A percentile compares a stretch with the other conserved stretches of the same genome.
phyloP scores from a whole-genome alignment of 352 stramenopile species.

The Pythium dissimile region DNA sequence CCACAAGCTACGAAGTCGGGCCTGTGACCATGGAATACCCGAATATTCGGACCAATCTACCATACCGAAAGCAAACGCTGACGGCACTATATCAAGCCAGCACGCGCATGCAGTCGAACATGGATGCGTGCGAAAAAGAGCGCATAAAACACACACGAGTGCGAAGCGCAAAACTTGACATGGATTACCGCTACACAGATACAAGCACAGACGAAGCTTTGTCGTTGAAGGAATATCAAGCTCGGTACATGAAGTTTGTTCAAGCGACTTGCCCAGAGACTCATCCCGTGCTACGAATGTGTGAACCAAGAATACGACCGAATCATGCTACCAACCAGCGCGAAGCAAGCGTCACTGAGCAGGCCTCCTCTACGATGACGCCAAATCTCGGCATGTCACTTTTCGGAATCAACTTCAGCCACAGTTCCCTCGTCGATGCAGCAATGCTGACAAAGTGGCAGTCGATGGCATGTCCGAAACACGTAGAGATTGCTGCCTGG shows the following conservation, averaged over 20 bases:
- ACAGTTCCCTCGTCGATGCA: neutral
- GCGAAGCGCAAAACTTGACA: conserved; percentile 24
- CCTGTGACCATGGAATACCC: conserved; percentile 28
- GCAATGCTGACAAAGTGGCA: conserved; percentile 10
- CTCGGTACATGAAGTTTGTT: conserved; percentile 46
- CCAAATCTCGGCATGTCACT: neutral
- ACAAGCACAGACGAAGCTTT: conserved; percentile 34
- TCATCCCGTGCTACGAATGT: conserved; percentile 34
- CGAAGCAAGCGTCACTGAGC: too few relatives aligned
- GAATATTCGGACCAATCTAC: conserved; percentile 33
- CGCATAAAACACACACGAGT: conserved; percentile 36
- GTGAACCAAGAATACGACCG: conserved; percentile 1
- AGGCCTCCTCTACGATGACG: too few relatives aligned
- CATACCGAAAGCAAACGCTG: conserved; percentile 45
- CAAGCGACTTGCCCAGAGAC: conserved; percentile 21
- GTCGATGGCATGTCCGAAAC: neutral
- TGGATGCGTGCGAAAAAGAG: conserved; percentile 37
- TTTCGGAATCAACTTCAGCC: conserved; percentile 2
- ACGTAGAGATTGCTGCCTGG: conserved; percentile 1
- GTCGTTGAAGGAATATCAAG: conserved; percentile 31
- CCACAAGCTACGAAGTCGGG: conserved; percentile 45
- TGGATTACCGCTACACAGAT: conserved; percentile 57
- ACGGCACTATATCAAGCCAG: conserved; percentile 31
- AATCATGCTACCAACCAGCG: neutral
- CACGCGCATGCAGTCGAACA: conserved; percentile 53